These are phyloP conservation scores for Heliamphora exappendiculata DNA, from an alignment of 148 eudicot species.

Conservation along the genomic window DNA sequence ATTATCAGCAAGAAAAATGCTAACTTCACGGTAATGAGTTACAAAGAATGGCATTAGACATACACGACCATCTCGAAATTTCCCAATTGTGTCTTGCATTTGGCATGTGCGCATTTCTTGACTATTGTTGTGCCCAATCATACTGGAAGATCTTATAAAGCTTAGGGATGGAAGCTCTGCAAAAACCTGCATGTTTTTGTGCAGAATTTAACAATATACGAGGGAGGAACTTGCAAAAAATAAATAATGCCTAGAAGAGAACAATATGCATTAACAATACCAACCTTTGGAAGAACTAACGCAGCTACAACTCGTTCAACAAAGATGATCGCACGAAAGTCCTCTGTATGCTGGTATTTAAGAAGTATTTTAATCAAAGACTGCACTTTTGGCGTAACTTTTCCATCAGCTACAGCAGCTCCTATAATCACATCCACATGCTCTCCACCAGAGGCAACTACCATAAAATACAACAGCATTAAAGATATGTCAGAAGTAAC, in stretches of 20 bases:
- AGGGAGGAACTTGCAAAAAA: not conserved
- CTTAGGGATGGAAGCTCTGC: conserved; percentile 91
- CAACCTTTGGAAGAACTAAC: conserved; percentile 96
- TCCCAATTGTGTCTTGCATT: conserved; percentile 92
- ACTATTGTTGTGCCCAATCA: conserved; percentile 95
- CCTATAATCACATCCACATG: conserved; percentile 92
- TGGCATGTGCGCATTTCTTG: conserved; percentile 93
- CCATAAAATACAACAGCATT: conserved; percentile 10
- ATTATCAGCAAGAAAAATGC: conserved; percentile 10
- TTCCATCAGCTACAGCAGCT: conserved; percentile 98
- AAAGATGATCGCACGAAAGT: conserved; percentile 91
- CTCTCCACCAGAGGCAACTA: conserved; percentile 97
- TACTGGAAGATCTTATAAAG: conserved; percentile 77
- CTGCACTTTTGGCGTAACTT: conserved; percentile 97
- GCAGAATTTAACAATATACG: not conserved
- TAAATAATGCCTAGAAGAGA: not conserved
- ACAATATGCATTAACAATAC: conserved; percentile 8
- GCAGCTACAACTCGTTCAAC: conserved; percentile 97
- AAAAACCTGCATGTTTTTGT: conserved; percentile 58
- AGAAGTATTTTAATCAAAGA: conserved; percentile 80
- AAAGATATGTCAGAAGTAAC: not conserved
- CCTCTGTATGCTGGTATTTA: conserved; percentile 82
- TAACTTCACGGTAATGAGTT: not conserved
- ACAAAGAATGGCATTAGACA: conserved; percentile 20
- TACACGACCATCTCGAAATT: conserved; percentile 96